Evolutionary conservation across 768 basidiomycete genomes (phyloP).

Genomic region (Coprinellus micaceus): DNA sequence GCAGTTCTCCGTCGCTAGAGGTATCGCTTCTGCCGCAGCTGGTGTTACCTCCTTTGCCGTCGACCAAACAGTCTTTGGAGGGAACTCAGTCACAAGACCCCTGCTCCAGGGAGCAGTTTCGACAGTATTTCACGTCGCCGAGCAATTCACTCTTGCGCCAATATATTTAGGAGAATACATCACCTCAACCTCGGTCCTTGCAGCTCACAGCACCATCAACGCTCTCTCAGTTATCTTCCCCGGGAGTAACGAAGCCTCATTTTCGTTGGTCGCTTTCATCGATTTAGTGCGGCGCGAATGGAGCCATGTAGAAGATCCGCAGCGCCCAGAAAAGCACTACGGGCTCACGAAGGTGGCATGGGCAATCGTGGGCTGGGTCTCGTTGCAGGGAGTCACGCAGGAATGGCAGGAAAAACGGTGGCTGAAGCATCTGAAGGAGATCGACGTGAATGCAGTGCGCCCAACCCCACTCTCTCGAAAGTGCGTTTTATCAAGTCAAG

Average conservation of each 20-base stretch:
- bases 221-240: conserved; percentile 69
- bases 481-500: conserved; percentile 26
- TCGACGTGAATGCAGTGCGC: conserved; percentile 51
- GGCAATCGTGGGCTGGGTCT: conserved; percentile 76
- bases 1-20: conserved; percentile 68
- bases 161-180: conserved; percentile 74
- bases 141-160: conserved; percentile 70
- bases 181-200: conserved; percentile 68
- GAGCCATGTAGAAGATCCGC: conserved; percentile 42
- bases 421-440: conserved; percentile 63
- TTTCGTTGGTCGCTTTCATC: conserved; percentile 78
- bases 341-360: conserved; percentile 63
- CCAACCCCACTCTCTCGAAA: conserved; percentile 25
- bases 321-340: conserved; percentile 56
- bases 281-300: conserved; percentile 77
- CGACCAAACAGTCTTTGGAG: conserved; percentile 67
- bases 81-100: conserved; percentile 53
- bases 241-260: conserved; percentile 73
- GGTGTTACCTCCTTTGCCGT: conserved; percentile 56
- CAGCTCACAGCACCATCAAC: conserved; percentile 74
- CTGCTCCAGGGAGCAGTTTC: conserved; percentile 56
- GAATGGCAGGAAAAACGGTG: conserved; percentile 75
- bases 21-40: conserved; percentile 54
- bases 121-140: conserved; percentile 59
- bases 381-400: conserved; percentile 76